Evolutionary conservation across 495 filamentous ascomycete species (phyloP).

Genomic region (Daldinia bambusicola): DNA sequence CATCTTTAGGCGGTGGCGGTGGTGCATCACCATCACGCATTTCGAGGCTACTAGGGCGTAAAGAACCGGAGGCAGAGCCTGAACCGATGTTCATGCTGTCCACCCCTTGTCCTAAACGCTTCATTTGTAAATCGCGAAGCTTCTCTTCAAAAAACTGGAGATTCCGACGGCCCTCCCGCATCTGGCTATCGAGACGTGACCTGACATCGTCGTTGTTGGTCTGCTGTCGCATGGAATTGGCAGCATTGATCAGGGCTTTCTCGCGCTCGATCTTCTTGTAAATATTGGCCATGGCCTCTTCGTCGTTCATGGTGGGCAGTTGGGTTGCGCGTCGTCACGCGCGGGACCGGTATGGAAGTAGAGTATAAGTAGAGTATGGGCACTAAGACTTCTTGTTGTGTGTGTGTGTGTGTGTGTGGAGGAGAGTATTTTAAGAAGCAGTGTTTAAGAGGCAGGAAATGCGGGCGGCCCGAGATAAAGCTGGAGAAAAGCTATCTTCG

Average conservation of each 20-base stretch:
- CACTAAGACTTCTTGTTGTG: constrained; percentile 15
- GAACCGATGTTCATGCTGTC: constrained; percentile 68
- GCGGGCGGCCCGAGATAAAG: constrained; percentile 39
- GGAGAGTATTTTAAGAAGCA: constrained; percentile 4
- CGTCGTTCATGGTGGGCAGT: constrained; percentile 70
- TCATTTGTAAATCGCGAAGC: constrained; percentile 87
- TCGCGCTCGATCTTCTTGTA: constrained; percentile 98
- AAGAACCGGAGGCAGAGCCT: constrained; percentile 52
- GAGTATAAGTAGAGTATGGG: not conserved
- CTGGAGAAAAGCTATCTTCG: constrained; percentile 22
- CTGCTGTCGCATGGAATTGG: constrained; percentile 92
- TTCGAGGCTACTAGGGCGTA: constrained; percentile 43
- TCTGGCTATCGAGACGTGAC: constrained; percentile 87
- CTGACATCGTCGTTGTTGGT: constrained; percentile 91
- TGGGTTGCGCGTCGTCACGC: constrained; percentile 53
- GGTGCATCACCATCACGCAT: constrained; percentile 61
- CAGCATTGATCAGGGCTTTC: constrained; percentile 92
- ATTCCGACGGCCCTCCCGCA: constrained; percentile 91
- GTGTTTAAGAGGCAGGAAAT: constrained; percentile 20
- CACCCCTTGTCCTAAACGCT: constrained; percentile 72
- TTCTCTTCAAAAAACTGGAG: constrained; percentile 93
- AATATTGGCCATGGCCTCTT: constrained; percentile 87
- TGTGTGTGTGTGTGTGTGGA: constrained; percentile 11
- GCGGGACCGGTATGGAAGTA: constrained; percentile 44
- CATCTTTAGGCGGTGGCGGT: constrained; percentile 74